Evolutionary conservation across 192 early-diverging fungal genomes (phyloP).

Genomic region (Mortierella antarctica): DNA sequence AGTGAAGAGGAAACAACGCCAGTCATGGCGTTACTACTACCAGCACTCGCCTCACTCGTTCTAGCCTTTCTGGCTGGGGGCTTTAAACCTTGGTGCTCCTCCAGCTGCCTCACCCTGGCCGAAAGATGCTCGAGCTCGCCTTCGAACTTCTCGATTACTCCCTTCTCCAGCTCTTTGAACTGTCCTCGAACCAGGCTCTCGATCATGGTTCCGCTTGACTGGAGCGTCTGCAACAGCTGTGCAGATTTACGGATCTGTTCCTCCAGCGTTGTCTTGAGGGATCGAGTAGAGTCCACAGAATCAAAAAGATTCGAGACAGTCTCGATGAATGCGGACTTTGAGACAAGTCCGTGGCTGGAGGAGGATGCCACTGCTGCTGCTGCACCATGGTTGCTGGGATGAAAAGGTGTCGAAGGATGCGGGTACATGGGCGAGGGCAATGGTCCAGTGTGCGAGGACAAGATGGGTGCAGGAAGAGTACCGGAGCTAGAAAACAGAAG

Average conservation of each 20-base stretch:
- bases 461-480: slow-evolving; percentile 41
- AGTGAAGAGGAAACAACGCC: slow-evolving; percentile 16
- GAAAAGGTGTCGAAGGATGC: slow-evolving; percentile 57
- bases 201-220: slow-evolving; percentile 77
- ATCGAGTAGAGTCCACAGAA: slow-evolving; percentile 66
- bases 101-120: slow-evolving; percentile 22
- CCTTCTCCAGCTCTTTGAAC: slow-evolving; percentile 80
- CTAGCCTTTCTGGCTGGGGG: slow-evolving; percentile 34
- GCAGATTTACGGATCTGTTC: slow-evolving; percentile 81
- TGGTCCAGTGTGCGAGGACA: slow-evolving; percentile 52
- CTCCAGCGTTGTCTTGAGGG: slow-evolving; percentile 72
- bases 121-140: slow-evolving; percentile 51
- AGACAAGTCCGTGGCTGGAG: background rate
- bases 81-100: slow-evolving; percentile 42
- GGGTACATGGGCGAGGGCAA: slow-evolving; percentile 60
- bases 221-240: slow-evolving; percentile 78
- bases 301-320: slow-evolving; percentile 64
- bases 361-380: slow-evolving; percentile 8
- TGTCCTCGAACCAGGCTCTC: slow-evolving; percentile 81
- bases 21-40: slow-evolving; percentile 9
- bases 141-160: slow-evolving; percentile 61
- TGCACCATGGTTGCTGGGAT: slow-evolving; percentile 24
- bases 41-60: background rate
- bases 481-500: slow-evolving; percentile 29
- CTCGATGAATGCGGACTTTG: slow-evolving; percentile 59